Conservation (phyloP, 148 eudicot species). For the Diospyros kaki region DNA sequence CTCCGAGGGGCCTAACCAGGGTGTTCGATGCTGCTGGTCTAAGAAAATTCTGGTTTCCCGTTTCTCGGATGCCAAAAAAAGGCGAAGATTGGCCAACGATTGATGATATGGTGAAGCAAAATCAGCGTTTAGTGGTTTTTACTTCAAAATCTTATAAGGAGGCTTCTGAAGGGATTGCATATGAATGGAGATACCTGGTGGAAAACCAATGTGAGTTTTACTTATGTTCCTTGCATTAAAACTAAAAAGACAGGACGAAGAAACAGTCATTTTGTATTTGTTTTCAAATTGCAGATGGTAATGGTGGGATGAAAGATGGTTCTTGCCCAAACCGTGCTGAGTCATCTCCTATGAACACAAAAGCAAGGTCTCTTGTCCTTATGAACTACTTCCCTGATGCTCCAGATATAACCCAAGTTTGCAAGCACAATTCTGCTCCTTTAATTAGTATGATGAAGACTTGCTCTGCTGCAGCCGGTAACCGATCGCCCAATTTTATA, state of each 20-base stretch:
- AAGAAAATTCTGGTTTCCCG: conserved; percentile 82
- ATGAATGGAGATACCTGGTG: conserved; percentile 80
- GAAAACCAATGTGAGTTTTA: conserved; percentile 88
- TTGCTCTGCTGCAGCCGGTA: conserved; percentile 61
- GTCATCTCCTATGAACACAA: conserved; percentile 65
- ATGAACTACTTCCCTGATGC: conserved; percentile 65
- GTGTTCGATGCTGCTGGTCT: conserved; percentile 87
- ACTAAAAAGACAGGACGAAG: not conserved
- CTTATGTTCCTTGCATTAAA: not conserved
- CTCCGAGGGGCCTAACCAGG: conserved; percentile 80
- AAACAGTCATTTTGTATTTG: not conserved
- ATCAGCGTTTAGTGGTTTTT: conserved; percentile 83
- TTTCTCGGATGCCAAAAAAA: conserved; percentile 77
- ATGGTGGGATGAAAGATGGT: conserved; percentile 62
- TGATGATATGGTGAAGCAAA: conserved; percentile 72
- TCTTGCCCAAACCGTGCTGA: conserved; percentile 79
- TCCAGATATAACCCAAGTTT: conserved; percentile 51
- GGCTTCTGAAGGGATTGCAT: conserved; percentile 88
- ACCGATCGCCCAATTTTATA: conserved; percentile 88
- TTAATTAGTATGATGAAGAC: conserved; percentile 54
- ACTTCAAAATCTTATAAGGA: conserved; percentile 82
- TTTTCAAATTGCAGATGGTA: conserved; percentile 55
- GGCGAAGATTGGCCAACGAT: conserved; percentile 89
- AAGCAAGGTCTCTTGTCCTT: conserved; percentile 53
- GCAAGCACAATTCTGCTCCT: conserved; percentile 79